phyloP scores from a whole-genome alignment of 768 basidiomycete species.

The Ramaria sp. region DNA sequence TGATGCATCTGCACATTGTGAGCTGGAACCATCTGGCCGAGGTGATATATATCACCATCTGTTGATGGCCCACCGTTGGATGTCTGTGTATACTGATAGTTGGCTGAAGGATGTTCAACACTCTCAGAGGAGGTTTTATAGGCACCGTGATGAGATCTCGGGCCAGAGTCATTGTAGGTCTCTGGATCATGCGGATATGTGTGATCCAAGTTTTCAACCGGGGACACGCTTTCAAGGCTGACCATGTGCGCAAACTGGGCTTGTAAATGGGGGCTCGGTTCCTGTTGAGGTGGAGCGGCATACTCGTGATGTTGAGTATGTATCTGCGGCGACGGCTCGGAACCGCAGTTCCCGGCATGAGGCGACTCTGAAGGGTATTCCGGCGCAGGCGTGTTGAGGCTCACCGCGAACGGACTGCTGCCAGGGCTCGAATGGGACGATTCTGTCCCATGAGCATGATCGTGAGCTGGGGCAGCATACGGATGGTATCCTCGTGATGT shows the following conservation, averaged over 20 bases:
- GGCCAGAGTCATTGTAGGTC: neutral
- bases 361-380: neutral
- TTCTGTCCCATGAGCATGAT: constrained; percentile 12
- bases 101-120: no score
- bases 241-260: neutral
- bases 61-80: no score
- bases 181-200: neutral
- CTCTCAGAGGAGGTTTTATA: neutral
- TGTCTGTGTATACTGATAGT: no score
- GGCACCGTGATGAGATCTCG: neutral
- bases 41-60: no score
- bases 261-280: neutral
- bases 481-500: constrained; percentile 21
- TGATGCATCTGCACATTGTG: no score
- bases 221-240: neutral
- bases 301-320: neutral
- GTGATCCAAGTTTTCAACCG: no score
- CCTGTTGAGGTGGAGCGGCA: neutral
- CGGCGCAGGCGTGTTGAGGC: neutral
- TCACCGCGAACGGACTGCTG: neutral
- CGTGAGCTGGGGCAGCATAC: constrained; percentile 19
- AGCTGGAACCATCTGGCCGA: no score
- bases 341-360: neutral
- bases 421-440: constrained; percentile 25
- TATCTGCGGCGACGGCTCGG: neutral